Base-by-base conservation (phyloP, 164 flowering plant genomes). In the Santalum album region DNA sequence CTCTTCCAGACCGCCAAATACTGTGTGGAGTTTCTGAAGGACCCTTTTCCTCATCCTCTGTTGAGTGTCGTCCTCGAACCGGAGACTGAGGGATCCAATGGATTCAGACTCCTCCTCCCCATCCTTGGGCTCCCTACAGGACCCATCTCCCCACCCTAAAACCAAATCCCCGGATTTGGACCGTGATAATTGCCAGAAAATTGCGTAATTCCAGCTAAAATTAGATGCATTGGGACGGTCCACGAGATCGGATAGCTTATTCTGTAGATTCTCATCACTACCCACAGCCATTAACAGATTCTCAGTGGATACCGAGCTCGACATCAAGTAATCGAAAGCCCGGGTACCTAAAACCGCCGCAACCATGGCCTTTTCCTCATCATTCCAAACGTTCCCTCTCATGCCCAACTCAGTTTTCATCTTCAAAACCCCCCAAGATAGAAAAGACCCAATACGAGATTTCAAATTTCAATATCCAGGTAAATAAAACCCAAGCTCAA, bases 91-190 rank as follows among this genome's bases (percentile, higher is more conserved):
- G 45, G 59, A 47, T 32, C 66, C 61, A 7, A 57, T 63, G 1
- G 55, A 69, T 50, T 79, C 84, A 15, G 77, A 69, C 48, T 79
- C 87, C 34, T n/a, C n/a, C 51, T 90, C 96, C 7, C 79, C 90
- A 20, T 83, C 89, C 46, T 51, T 79, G 7, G 95, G 90, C 70
- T 91, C 98, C 53, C 87, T 75, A 53, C 96, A 92, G 53, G 69
- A 86, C 44, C 98, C 98, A 74, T 88, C 98, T 22, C 98, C 98
- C 98, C 98, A 88, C 6, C 90, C 84, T 7, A 91, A 63, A 39
- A 86, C 84, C 74, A 66, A 65, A 49, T 84, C 94, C 1, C 95
- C 96, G 3, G 77, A 52, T 60, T 75, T 86, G 16, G 92, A 74
- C 70, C 72, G 65, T 7, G 94, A 86, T 54, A 84, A 60, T 69